These are phyloP conservation scores for Trichothecium sympodiale DNA, from an alignment of 2,329 filamentous ascomycete species.

Conservation along the genomic window DNA sequence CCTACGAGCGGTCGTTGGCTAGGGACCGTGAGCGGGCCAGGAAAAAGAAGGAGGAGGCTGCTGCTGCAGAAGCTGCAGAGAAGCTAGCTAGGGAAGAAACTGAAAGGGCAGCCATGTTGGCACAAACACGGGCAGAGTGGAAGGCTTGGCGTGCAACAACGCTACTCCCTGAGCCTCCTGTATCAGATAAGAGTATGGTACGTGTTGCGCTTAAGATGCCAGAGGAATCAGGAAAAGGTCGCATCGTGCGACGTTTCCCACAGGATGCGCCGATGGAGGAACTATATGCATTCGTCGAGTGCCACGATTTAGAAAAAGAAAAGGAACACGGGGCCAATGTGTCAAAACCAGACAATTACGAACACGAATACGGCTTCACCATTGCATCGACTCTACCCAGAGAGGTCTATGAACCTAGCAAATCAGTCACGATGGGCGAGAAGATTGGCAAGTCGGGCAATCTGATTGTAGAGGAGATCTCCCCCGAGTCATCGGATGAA, in stretches of 20 bases:
- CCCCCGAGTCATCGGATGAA: conserved; percentile 22
- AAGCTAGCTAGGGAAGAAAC: conserved; percentile 49
- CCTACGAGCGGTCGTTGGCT: conserved; percentile 86
- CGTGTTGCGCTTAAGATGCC: conserved; percentile 59
- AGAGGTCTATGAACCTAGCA: conserved; percentile 62
- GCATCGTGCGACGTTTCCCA: conserved; percentile 67
- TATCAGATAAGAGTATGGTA: conserved; percentile 54
- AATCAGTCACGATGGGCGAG: conserved; percentile 54
- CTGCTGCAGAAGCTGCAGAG: conserved; percentile 56
- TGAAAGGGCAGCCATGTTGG: conserved; percentile 43
- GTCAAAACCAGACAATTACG: conserved; percentile 53
- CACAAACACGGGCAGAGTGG: conserved; percentile 53
- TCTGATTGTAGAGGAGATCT: conserved; percentile 67
- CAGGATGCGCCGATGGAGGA: conserved; percentile 68
- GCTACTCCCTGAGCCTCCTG: conserved; percentile 56
- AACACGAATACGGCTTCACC: conserved; percentile 74
- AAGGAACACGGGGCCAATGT: conserved; percentile 20
- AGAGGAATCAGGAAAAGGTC: conserved; percentile 48
- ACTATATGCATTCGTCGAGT: conserved; percentile 93
- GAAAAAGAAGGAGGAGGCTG: conserved; percentile 64
- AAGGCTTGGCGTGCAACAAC: conserved; percentile 62
- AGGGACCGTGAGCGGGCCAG: conserved; percentile 77
- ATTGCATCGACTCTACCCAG: conserved; percentile 81
- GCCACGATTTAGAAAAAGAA: conserved; percentile 37
- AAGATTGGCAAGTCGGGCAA: conserved; percentile 76